These are phyloP conservation scores for Beauveria sp. DNA, from an alignment of 2,329 filamentous ascomycete genomes.

Conservation along the genomic window DNA sequence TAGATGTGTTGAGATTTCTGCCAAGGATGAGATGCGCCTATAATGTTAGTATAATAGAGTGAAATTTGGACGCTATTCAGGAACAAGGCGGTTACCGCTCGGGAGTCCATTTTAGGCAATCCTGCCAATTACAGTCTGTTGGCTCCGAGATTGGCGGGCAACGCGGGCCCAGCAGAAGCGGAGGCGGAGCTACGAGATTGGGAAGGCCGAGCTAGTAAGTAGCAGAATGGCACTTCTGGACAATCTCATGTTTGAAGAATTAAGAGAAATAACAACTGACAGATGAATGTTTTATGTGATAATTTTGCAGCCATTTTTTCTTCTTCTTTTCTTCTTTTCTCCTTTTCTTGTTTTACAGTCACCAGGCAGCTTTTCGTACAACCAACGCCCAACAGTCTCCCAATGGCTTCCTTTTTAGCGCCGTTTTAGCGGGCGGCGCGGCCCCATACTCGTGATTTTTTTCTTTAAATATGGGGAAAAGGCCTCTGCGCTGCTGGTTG, in stretches of 20 bases:
- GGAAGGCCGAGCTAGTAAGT: not conserved
- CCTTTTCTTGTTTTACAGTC: too few species aligned
- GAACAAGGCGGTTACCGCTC: not conserved
- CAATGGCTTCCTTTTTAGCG: not conserved
- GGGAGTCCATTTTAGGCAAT: constrained; percentile 8
- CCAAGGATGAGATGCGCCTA: not conserved
- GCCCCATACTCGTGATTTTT: not conserved
- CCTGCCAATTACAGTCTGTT: not conserved
- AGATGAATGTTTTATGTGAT: too few species aligned
- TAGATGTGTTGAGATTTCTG: not conserved
- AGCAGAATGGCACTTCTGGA: not conserved
- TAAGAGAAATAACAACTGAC: too few species aligned
- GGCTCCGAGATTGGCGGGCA: not conserved
- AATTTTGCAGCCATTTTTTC: too few species aligned
- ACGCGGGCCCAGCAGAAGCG: not conserved
- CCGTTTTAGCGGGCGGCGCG: not conserved
- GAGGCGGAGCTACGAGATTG: constrained; percentile 6
- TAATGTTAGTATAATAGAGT: not conserved
- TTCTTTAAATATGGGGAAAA: constrained; percentile 9
- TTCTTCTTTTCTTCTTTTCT: too few species aligned
- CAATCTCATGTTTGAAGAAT: not conserved
- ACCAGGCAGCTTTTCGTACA: too few species aligned
- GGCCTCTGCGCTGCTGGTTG: not conserved
- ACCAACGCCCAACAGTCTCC: too few species aligned
- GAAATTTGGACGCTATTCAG: too few species aligned